phyloP scores from a whole-genome alignment of 352 stramenopile species.

The Pythium biforme region DNA sequence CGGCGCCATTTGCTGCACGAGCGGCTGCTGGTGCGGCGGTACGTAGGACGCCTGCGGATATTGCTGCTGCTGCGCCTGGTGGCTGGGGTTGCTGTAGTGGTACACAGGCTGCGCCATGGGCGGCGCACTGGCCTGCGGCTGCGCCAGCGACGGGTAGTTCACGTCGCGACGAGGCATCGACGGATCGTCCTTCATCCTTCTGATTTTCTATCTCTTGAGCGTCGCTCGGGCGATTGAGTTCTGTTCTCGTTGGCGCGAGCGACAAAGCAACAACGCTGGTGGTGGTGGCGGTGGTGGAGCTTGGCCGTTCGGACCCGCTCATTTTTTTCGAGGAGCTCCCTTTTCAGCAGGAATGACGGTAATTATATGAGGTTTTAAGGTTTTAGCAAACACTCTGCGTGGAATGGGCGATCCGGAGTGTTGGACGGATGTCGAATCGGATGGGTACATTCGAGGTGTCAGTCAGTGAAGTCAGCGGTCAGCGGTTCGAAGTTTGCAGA shows the following conservation, averaged over 20 bases:
- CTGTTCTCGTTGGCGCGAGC: no score
- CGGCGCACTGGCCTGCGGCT: conserved; percentile 24
- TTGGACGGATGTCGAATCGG: not conserved
- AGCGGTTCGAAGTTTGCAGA: no score
- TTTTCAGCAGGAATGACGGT: not conserved
- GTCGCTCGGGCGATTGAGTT: no score
- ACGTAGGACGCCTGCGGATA: conserved; percentile 12
- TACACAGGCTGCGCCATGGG: conserved; percentile 29
- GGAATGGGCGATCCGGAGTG: not conserved
- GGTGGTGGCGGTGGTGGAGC: no score
- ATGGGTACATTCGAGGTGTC: conserved; percentile 3
- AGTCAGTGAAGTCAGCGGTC: no score
- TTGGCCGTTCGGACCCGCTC: not conserved
- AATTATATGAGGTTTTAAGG: not conserved
- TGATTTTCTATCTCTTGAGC: not conserved
- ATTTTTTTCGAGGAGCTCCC: not conserved
- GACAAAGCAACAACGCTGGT: no score
- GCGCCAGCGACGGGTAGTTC: conserved; percentile 25
- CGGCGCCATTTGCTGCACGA: conserved; percentile 22
- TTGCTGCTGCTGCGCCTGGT: not conserved
- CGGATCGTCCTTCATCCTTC: conserved; percentile 27
- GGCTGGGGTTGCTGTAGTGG: conserved; percentile 24
- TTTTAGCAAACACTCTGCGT: no score
- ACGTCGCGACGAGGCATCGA: conserved; percentile 16
- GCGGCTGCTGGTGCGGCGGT: conserved; percentile 24